These are phyloP conservation scores for Gracilaria domingensis DNA, from an alignment of 23 red algal species.

Conservation along the genomic window DNA sequence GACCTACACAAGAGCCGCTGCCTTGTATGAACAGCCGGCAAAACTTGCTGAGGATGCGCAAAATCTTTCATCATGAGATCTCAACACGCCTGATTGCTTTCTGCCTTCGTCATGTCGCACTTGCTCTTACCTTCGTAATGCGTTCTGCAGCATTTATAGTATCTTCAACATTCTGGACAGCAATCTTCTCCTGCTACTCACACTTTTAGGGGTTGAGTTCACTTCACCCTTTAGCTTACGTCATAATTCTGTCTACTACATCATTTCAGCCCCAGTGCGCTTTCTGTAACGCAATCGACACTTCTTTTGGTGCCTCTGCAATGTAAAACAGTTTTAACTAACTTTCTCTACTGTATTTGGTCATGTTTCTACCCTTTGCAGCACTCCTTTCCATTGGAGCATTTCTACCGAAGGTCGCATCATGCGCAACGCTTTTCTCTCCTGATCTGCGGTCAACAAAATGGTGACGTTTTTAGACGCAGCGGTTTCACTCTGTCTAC, in stretches of 20 bases:
- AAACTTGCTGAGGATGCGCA: conserved; percentile 57
- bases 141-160: background rate
- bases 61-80: conserved; percentile 26
- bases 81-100: background rate
- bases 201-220: background rate
- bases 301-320: background rate
- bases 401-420: too few species aligned
- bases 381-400: too few species aligned
- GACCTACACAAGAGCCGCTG: conserved; percentile 60
- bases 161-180: too few species aligned
- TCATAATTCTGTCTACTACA: conserved; percentile 9
- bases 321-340: conserved; percentile 11
- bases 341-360: background rate
- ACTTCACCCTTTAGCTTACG: conserved; percentile 1
- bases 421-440: too few species aligned
- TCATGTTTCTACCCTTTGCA: background rate
- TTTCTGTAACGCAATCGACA: background rate
- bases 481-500: too few species aligned
- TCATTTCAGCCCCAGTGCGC: background rate
- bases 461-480: too few species aligned
- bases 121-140: background rate
- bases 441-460: too few species aligned
- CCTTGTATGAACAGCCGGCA: conserved; percentile 58
- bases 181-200: background rate
- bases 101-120: background rate